These are phyloP conservation scores for Metarhizium guizhouense DNA, from an alignment of 2,329 filamentous ascomycete species.

Conservation along the genomic window DNA sequence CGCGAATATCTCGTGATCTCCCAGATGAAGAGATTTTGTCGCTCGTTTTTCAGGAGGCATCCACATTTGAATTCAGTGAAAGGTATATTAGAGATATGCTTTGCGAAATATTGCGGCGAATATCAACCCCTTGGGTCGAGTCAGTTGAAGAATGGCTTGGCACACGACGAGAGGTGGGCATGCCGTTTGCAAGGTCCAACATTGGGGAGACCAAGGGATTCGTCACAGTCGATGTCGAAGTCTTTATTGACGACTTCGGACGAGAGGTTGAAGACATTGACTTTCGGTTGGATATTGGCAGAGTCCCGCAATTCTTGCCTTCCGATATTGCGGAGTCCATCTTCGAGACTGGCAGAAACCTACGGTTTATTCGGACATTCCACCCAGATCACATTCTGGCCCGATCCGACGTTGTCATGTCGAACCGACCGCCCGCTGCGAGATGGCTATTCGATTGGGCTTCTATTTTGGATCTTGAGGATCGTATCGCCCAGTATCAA, in stretches of 20 bases:
- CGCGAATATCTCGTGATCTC: conserved; percentile 32
- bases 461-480: conserved; percentile 55
- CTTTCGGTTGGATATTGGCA: conserved; percentile 52
- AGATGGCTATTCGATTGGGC: conserved; percentile 67
- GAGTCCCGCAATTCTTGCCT: conserved; percentile 65
- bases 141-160: conserved; percentile 70
- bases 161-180: conserved; percentile 47
- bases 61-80: conserved; percentile 54
- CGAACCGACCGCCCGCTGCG: conserved; percentile 45
- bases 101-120: conserved; percentile 55
- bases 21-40: conserved; percentile 55
- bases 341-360: conserved; percentile 72
- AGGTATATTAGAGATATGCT: conserved; percentile 54
- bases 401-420: conserved; percentile 35
- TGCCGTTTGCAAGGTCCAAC: conserved; percentile 40
- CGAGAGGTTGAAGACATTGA: conserved; percentile 48
- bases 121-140: conserved; percentile 57
- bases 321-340: conserved; percentile 59
- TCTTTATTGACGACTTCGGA: conserved; percentile 49
- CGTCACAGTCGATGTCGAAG: conserved; percentile 46
- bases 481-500: conserved; percentile 38
- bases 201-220: conserved; percentile 45
- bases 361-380: conserved; percentile 61
- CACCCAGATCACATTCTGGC: conserved; percentile 65
- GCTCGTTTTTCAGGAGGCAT: conserved; percentile 51